Evolutionary conservation across 2,329 filamentous ascomycete genomes (phyloP).

Genomic region (Trichophyton schoenleinii): DNA sequence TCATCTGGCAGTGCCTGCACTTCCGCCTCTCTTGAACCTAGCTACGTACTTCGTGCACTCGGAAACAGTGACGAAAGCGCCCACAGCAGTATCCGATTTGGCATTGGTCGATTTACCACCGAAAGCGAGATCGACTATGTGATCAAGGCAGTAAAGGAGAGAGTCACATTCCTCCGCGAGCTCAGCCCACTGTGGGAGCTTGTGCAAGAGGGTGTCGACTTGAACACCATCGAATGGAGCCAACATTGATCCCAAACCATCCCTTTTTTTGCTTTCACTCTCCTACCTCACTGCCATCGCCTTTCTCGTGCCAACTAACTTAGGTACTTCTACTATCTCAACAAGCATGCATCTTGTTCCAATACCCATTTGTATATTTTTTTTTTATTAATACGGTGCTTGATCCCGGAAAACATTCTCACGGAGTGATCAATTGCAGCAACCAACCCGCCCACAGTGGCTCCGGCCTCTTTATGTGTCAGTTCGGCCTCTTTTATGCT

Average conservation of each 20-base stretch:
- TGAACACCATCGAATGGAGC: conserved; percentile 96
- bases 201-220: conserved; percentile 89
- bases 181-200: conserved; percentile 94
- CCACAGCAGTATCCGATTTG: conserved; percentile 94
- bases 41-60: conserved; percentile 85
- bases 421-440: background rate
- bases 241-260: conserved; percentile 56
- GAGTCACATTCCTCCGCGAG: conserved; percentile 86
- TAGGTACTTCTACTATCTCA: background rate
- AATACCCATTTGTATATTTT: background rate
- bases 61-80: conserved; percentile 96
- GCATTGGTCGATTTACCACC: conserved; percentile 93
- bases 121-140: conserved; percentile 95
- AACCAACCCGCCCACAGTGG: background rate
- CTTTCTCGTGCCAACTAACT: background rate
- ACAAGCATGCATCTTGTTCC: conserved; percentile 6
- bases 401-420: background rate
- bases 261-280: background rate
- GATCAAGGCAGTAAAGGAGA: conserved; percentile 78
- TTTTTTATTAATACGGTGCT: background rate
- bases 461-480: background rate
- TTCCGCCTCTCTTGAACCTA: conserved; percentile 89
- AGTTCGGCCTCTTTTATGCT: background rate
- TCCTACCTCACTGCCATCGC: too few relatives aligned
- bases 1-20: conserved; percentile 96